phyloP scores from a whole-genome alignment of 2,329 filamentous ascomycete species.

The Sclerotinia spermophila region DNA sequence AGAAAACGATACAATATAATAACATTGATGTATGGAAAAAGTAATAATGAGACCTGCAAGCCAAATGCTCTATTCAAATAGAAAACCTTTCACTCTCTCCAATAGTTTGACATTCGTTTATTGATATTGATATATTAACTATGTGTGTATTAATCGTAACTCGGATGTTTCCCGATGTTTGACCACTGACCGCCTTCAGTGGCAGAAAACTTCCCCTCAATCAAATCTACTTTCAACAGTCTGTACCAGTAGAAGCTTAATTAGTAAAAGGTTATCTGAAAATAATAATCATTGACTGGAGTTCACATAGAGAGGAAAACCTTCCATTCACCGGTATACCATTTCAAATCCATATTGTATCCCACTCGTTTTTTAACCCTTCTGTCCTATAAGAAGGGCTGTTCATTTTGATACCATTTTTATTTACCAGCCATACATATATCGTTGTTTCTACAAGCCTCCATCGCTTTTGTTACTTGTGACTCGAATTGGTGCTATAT shows the following conservation, averaged over 20 bases:
- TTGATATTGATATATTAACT: no score
- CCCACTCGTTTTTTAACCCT: background rate
- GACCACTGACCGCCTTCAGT: background rate
- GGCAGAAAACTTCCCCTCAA: conserved; percentile 8
- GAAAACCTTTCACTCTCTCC: background rate
- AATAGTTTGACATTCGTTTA: no score
- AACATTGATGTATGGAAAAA: background rate
- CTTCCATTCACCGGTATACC: background rate
- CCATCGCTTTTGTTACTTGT: background rate
- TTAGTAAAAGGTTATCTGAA: background rate
- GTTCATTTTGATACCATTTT: background rate
- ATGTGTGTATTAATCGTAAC: no score
- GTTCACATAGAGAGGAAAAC: background rate
- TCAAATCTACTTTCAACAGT: no score
- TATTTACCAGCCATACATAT: background rate
- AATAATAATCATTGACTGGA: background rate
- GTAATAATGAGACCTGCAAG: background rate
- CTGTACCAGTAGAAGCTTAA: background rate
- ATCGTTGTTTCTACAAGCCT: background rate
- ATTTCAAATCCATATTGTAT: background rate
- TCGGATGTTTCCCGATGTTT: background rate
- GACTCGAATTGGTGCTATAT: background rate
- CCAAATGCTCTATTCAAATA: background rate
- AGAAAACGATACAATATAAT: background rate
- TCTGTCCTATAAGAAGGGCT: background rate